Evolutionary conservation across 2,329 filamentous ascomycete species (phyloP), one percentile per base, ranked within the genome.

Genomic region (Ophiostoma himal-ulmi): DNA sequence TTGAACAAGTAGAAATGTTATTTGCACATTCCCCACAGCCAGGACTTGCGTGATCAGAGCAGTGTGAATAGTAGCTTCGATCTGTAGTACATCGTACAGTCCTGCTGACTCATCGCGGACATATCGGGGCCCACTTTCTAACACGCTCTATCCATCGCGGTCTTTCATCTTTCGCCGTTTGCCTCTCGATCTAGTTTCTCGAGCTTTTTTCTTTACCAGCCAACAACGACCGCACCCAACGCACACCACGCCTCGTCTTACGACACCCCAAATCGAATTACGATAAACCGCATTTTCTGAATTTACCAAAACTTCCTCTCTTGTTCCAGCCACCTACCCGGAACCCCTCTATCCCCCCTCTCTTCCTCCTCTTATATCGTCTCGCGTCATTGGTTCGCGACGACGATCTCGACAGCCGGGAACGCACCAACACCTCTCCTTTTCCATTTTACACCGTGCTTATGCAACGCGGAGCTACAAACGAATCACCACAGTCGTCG

Each of bases 401-500:
- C 68, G 70, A 71, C 70, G 70, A 70, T 34, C 44, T 60, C 36
- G 20, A 13, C 14, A 37, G 39, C 30, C 26, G 22, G 2, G 34
- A 48, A 30, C 30, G 17, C 44, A 17, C 17, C 69, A 13, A 22
- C 36, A 41, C 62, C 62, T 36, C 36, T n/a, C 34, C 57, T 34
- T 22, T 26, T 17, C 68, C 65, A 37, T 54, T 68, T 48, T 39
- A 68, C 70, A 70, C 39, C 41, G 83, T 79, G 86, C 89, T 85
- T 87, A 89, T 89, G 87, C 87, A 88, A 82, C 82, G 81, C 84
- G 85, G 84, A 83, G 83, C 79, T 81, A 79, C 77, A 81, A 77
- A 77, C 75, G 77, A 76, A 76, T 78, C 76, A 74, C 80, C 80
- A 73, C 62, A 65, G 62, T 39, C n/a, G 62, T 65, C 62, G 17